A percentile compares a stretch with the other conserved stretches of the same genome.
Evolutionary conservation across 352 stramenopile genomes (phyloP).

Genomic region (Phytophthora pini): DNA sequence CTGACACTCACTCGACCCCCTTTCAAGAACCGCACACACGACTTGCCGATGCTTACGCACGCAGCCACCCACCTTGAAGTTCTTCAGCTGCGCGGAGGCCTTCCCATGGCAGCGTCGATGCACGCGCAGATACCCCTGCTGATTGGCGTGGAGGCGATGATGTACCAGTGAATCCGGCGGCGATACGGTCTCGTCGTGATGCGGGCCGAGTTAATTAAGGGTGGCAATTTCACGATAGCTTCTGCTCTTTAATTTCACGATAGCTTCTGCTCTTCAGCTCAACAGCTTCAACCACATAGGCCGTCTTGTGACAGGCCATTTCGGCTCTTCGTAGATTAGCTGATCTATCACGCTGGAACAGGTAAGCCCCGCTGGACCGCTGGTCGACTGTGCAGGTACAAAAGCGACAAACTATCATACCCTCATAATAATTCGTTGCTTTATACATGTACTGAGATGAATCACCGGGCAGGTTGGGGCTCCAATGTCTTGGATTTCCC

Average conservation of each 20-base stretch:
- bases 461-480: background rate
- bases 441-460: too few relatives aligned
- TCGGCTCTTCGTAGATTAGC: background rate
- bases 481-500: slow-evolving; percentile 2
- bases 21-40: too few relatives aligned
- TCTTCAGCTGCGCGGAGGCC: background rate
- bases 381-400: too few relatives aligned
- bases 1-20: background rate
- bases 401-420: too few relatives aligned
- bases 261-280: background rate
- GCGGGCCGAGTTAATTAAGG: background rate
- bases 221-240: background rate
- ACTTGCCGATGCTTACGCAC: background rate
- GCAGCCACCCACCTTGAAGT: slow-evolving; percentile 8
- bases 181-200: background rate
- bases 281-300: background rate
- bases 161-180: background rate
- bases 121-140: slow-evolving; percentile 1
- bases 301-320: slow-evolving; percentile 2
- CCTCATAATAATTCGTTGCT: too few relatives aligned
- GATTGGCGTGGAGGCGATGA: background rate
- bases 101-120: background rate
- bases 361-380: background rate
- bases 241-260: background rate
- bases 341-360: slow-evolving; percentile 3